phyloP scores from a whole-genome alignment of 805 yeast species.

The Metschnikowia colocasiae region DNA sequence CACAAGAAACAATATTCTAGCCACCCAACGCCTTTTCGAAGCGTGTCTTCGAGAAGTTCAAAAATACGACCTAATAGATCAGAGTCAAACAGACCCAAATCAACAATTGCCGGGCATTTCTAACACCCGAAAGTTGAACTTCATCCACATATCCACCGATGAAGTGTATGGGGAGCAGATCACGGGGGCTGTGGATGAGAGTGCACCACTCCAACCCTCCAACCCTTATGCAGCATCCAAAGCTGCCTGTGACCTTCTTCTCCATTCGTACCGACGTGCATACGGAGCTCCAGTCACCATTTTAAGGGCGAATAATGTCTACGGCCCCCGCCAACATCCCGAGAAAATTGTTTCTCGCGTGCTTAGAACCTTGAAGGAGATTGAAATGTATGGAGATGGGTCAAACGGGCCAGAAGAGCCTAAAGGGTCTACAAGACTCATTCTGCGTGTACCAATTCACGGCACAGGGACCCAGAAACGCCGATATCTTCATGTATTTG shows the following conservation, averaged over 20 bases:
- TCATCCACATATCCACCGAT: constrained; percentile 51
- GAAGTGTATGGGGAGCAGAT: constrained; percentile 54
- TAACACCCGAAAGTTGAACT: constrained; percentile 2
- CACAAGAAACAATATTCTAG: constrained; percentile 42
- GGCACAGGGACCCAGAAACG: constrained; percentile 46
- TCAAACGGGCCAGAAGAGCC: background rate
- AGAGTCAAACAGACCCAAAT: background rate
- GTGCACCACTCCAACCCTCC: constrained; percentile 42
- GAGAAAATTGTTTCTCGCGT: constrained; percentile 46
- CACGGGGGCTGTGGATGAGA: constrained; percentile 28
- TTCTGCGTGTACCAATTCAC: constrained; percentile 36
- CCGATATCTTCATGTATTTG: constrained; percentile 44
- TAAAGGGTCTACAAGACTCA: background rate
- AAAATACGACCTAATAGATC: background rate
- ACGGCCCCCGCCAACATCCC: constrained; percentile 52
- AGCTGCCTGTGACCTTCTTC: constrained; percentile 50
- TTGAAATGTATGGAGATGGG: background rate
- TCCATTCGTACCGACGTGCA: constrained; percentile 42
- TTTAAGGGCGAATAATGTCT: constrained; percentile 49
- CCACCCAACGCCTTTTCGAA: constrained; percentile 48
- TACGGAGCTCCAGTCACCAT: constrained; percentile 40
- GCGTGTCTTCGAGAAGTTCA: too few species aligned
- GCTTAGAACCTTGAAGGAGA: constrained; percentile 1
- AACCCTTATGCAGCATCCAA: constrained; percentile 58
- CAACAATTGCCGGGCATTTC: too few species aligned